Conservation (phyloP, 805 yeast genomes). For the Candida caryicola region DNA sequence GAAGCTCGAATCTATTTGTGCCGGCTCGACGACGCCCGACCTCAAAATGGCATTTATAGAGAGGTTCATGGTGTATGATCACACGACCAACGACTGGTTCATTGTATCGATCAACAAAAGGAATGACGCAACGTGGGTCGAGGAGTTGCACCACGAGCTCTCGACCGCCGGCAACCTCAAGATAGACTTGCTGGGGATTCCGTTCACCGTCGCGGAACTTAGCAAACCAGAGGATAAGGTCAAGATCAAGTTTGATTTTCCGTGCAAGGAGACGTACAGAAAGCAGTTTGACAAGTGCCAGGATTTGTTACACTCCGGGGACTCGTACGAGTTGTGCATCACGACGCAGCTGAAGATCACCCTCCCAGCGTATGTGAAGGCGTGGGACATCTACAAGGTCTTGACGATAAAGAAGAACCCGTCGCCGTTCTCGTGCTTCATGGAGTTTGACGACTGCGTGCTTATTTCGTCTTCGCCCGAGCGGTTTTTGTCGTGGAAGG, state of each 20-base stretch:
- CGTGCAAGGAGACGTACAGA: slow-evolving; percentile 53
- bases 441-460: slow-evolving; percentile 62
- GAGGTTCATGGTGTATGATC: slow-evolving; percentile 57
- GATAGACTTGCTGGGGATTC: slow-evolving; percentile 20
- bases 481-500: slow-evolving; percentile 79
- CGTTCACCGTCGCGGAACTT: slow-evolving; percentile 24
- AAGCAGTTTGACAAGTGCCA: slow-evolving; percentile 63
- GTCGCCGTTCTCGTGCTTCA: slow-evolving; percentile 84
- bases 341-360: slow-evolving; percentile 69
- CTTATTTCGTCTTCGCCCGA: slow-evolving; percentile 93
- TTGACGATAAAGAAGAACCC: slow-evolving; percentile 70
- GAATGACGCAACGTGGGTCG: slow-evolving; percentile 40
- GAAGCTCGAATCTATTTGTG: slow-evolving; percentile 37
- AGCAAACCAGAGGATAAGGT: slow-evolving; percentile 18
- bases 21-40: slow-evolving; percentile 54
- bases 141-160: slow-evolving; percentile 13
- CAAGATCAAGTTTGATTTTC: slow-evolving; percentile 42
- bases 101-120: slow-evolving; percentile 47
- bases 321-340: slow-evolving; percentile 90
- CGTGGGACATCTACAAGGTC: slow-evolving; percentile 82
- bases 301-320: slow-evolving; percentile 67
- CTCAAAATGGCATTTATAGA: slow-evolving; percentile 71
- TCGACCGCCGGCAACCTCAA: slow-evolving; percentile 1
- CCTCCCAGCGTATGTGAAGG: slow-evolving; percentile 45
- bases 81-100: slow-evolving; percentile 42